phyloP scores from a whole-genome alignment of 2,329 filamentous ascomycete genomes.

The Epicoccum nigrum region DNA sequence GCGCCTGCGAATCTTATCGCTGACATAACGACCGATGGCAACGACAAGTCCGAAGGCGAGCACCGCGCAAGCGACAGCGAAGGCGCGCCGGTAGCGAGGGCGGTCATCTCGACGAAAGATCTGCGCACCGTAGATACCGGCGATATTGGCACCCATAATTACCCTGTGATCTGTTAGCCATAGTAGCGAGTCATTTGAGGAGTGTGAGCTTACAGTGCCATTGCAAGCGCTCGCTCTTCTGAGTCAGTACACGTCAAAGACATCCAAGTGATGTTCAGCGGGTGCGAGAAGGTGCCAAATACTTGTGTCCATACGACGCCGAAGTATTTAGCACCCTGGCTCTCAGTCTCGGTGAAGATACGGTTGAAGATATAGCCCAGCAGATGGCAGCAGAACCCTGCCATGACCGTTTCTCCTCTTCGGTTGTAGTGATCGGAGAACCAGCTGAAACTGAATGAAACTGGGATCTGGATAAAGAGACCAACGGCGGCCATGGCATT shows the following conservation, averaged over 20 bases:
- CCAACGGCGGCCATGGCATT: conserved; percentile 64
- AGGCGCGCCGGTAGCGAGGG: conserved; percentile 60
- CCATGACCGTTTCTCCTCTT: conserved; percentile 61
- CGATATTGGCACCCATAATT: conserved; percentile 67
- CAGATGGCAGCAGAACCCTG: conserved; percentile 53
- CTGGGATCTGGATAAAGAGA: conserved; percentile 59
- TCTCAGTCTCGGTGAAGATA: conserved; percentile 51
- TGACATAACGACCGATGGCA: conserved; percentile 52
- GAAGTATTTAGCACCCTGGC: conserved; percentile 57
- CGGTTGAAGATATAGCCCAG: conserved; percentile 62
- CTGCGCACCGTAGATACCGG: conserved; percentile 66
- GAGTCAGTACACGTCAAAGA: conserved; percentile 63
- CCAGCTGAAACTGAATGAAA: conserved; percentile 59
- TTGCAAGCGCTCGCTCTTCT: conserved; percentile 63
- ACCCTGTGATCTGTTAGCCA: conserved; percentile 46
- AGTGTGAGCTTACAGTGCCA: conserved; percentile 56
- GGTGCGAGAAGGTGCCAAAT: conserved; percentile 62
- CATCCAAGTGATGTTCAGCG: conserved; percentile 66
- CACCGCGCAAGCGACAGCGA: conserved; percentile 54
- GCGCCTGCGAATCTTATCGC: conserved; percentile 43
- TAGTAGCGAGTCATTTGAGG: too few relatives aligned
- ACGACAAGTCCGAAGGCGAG: conserved; percentile 53
- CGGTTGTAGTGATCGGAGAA: conserved; percentile 59
- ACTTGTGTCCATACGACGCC: conserved; percentile 63
- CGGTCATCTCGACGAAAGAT: conserved; percentile 62